Conservation (phyloP, 441 rosid genomes). For the Syzygium syzygioides region DNA sequence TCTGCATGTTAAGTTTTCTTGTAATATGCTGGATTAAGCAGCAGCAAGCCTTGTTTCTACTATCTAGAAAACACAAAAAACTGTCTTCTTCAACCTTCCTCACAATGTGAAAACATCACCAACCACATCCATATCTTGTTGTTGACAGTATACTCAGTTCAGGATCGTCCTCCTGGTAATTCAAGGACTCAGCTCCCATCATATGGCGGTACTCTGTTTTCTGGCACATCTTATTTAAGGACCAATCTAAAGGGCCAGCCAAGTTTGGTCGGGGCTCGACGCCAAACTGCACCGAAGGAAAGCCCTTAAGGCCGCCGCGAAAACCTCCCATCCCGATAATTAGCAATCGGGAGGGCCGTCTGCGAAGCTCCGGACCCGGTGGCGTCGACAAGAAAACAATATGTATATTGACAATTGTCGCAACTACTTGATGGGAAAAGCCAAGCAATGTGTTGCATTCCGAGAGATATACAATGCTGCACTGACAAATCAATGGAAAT, state of each 20-base stretch:
- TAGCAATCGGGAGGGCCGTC: neutral
- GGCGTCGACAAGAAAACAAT: neutral
- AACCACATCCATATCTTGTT: neutral
- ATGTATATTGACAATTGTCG: neutral
- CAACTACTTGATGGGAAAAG: neutral
- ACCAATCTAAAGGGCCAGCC: neutral
- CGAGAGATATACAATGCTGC: neutral
- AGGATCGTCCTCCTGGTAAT: neutral
- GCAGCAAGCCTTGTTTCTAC: neutral
- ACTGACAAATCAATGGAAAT: neutral
- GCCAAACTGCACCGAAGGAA: neutral
- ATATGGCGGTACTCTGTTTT: neutral
- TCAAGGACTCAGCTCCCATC: neutral
- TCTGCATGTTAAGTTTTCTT: neutral
- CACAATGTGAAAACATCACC: neutral
- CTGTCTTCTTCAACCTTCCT: neutral
- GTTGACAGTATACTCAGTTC: neutral
- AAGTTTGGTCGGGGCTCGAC: neutral
- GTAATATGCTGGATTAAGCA: neutral
- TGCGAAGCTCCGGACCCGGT: neutral
- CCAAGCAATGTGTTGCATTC: neutral
- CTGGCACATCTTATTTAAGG: neutral
- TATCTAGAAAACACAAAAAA: neutral
- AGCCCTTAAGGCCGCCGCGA: neutral
- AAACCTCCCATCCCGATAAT: too few species aligned